Evolutionary conservation across 768 basidiomycete genomes (phyloP), one percentile per base, ranked within the genome.

Genomic region (Steccherinum ochraceum): DNA sequence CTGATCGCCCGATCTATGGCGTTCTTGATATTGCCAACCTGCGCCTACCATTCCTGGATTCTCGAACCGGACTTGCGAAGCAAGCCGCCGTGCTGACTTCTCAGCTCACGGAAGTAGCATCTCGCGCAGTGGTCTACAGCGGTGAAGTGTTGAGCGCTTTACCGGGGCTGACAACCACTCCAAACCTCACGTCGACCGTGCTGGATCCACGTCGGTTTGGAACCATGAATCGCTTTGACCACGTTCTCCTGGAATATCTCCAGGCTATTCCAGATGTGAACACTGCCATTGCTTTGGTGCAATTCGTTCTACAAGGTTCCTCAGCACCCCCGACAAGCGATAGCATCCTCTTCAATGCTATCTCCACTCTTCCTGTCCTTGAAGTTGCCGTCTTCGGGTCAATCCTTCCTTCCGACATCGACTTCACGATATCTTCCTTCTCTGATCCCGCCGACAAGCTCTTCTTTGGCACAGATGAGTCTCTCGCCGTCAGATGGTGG

Each of bases 361-460:
- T 83, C n/a, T 55, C 70, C 11, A 59, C 66, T 1, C 66, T 85
- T 42, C 84, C 82, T 20, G 53, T 66, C 1, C 58, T 86, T 27
- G 83, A 84, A 63, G 79, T 83, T 3, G 82, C 81, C 1, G 58
- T 85, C n/a, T 84, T 85, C 60, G 84, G 83, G 4, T 67, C 73
- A 12, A 62, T 85, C 21, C 58, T 62, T 12, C 70, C 75, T 16
- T 55, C 72, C 2, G 83, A 85, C 58, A 61, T 82, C 24, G 56
- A 57, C 27, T 74, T 67, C 26, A 72, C 73, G 5, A 65, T 74
- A 20, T 78, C 81, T 18, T 73, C 79, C 5, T 78, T 84, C 52
- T 67, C 75, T 7, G 72, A 71, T 10, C 63, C 79, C 19, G 69
- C 71, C 23, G 77, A 73, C 7, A 56, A 69, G 1, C 64, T 85